Evolutionary conservation across 2,329 filamentous ascomycete species (phyloP), one percentile per base, ranked within the genome.

Genomic region (Hypoxylon sp.): DNA sequence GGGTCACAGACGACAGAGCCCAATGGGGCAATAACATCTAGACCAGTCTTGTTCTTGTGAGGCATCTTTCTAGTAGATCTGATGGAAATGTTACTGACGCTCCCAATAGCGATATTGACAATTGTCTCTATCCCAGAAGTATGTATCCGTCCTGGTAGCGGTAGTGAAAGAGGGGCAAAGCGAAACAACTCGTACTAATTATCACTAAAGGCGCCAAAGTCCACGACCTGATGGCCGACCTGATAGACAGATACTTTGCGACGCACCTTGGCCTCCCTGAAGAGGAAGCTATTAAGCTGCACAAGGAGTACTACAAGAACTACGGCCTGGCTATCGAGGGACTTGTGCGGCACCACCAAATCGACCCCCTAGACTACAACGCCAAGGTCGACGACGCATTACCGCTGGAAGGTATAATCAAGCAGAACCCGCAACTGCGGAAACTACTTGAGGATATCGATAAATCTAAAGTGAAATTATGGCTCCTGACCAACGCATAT

Each of bases 301-400:
- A 98, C 81, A 86, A 90, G 79, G 92, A 95, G 75, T 99, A 99
- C 84, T 99, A 98, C 84, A 91, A 90, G 76, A 94, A 93, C 79
- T 99, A 99, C 79, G 96, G 97, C 31, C 89, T 99, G n/a, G 96
- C 96, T 31, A 97, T 99, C 71, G 94, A 98, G 82, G 96, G 96
- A 1, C 87, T 99, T 1, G 93, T 97, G 40, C 90, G 94, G 8
- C 92, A 98, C 81, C 96, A 99, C 83, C 90, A 97, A 81, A 97
- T 99, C 75, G 93, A 98, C 76, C 93, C 96, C 1, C 85, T 99
- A 4, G 94, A 97, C 61, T 99, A 98, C 84, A 99, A 99, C 80
- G 83, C 88, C 72, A 91, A 97, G 81, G 96, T 99, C 11, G 96
- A 99, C 78, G 96, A 99, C 79, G 96, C 96, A 2, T 83, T 99